Conservation (phyloP, 2,329 filamentous ascomycete genomes). For the Ophiostoma sp. region DNA sequence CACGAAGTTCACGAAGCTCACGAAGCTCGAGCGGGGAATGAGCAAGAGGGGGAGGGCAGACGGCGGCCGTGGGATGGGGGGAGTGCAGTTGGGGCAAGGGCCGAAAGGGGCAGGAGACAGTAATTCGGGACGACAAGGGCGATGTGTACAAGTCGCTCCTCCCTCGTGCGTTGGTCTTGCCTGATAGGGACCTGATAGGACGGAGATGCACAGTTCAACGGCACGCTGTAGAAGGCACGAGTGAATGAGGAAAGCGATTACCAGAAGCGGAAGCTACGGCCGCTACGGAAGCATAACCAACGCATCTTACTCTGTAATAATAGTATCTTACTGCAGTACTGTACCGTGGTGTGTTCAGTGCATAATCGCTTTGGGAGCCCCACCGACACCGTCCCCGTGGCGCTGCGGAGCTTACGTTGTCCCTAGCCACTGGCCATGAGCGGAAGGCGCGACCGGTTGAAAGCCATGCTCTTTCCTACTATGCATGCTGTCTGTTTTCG, state of each 20-base stretch:
- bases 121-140: not conserved
- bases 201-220: not conserved
- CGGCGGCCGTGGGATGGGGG: not conserved
- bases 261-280: slow-evolving; percentile 11
- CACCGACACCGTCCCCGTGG: not conserved
- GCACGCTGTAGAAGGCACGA: not conserved
- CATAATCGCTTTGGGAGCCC: not conserved
- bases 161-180: slow-evolving; percentile 5
- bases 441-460: not conserved
- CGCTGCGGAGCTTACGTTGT: slow-evolving; percentile 3
- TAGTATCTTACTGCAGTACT: too few species aligned
- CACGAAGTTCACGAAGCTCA: not conserved
- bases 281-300: too few species aligned
- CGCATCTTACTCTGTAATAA: too few species aligned
- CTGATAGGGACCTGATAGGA: not conserved
- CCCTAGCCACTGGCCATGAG: not conserved
- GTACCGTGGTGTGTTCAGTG: not conserved
- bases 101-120: slow-evolving; percentile 4
- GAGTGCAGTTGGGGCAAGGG: not conserved
- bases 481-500: not conserved
- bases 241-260: not conserved
- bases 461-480: not conserved
- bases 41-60: not conserved
- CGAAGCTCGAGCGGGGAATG: not conserved
- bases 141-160: slow-evolving; percentile 2